Base-by-base conservation (phyloP, 1,284 basidiomycete genomes). In the Taiwanofungus camphoratus region DNA sequence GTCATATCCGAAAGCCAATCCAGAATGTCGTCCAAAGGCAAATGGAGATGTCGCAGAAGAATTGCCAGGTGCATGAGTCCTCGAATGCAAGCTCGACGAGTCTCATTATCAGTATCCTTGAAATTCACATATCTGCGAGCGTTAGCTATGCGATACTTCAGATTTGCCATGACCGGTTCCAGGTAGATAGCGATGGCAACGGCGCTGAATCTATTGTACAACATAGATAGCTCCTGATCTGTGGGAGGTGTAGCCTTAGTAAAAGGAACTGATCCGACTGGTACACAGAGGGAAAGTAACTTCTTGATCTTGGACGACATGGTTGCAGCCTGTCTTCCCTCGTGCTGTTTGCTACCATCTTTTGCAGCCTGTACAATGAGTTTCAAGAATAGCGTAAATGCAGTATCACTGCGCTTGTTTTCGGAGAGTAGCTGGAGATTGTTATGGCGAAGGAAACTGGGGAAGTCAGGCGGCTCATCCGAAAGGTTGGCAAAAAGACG, bases 151-250 rank as follows among this genome's bases (percentile, higher is more conserved):
- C 80, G 74, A 38, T 73, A 69, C 4, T 70, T 66, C 44, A 80
- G 69, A 15, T 76, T 70, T 1, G 69, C 52, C 3, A 68, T 58
- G 0, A 70, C 67, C 0, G 83, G 78, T 36, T 87, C 81, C 29
- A 95, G 75, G 53, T 85, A 77, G 38, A 91, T 74, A 5, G 81
- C 82, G n/a, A 91, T 72, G 15, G 87, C 79, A 52, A 90, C 73
- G 12, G 87, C 80, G 33, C 79, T 79, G 56, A 92, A 85, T 20
- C 94, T 83, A 62, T 98, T 97, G 63, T 87, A 83, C 9, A 97
- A 71, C 70, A 85, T 83, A 0, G 90, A 88, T 2, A 91, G 70
- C 41, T 89, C 79, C 23, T 76, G 67, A 3, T 61, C 52, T 1
- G 71, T 70, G 0, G 82, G 79, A 4, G 79, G 70, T 13, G 66